phyloP scores from a whole-genome alignment of 129 eudicot genomes.

The Centaurea solstitialis region DNA sequence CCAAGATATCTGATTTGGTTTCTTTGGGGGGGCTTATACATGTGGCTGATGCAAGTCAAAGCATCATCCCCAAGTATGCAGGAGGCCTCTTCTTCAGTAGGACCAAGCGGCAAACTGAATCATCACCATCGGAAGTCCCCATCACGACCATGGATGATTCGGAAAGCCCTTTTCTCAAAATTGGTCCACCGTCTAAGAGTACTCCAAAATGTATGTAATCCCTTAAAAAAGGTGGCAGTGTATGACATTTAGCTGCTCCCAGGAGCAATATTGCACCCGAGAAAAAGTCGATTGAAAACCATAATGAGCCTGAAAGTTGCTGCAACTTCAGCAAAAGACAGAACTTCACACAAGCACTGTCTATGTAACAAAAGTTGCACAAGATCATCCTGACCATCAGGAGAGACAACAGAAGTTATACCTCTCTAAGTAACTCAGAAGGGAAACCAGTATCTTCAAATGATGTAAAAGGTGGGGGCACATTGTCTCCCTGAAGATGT shows the following conservation, averaged over 20 bases:
- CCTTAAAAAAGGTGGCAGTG: slow-evolving; percentile 56
- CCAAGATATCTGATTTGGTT: slow-evolving; percentile 21
- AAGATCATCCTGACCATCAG: slow-evolving; percentile 22
- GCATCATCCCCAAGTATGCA: slow-evolving; percentile 52
- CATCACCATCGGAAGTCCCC: slow-evolving; percentile 63
- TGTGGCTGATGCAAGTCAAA: slow-evolving; percentile 39
- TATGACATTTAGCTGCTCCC: slow-evolving; percentile 87
- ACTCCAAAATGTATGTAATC: slow-evolving; percentile 53
- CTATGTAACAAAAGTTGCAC: slow-evolving; percentile 13
- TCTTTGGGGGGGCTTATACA: slow-evolving; percentile 30
- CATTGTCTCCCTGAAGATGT: slow-evolving; percentile 66
- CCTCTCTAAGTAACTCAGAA: slow-evolving; percentile 83
- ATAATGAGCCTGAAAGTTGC: slow-evolving; percentile 45
- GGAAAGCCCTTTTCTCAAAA: slow-evolving; percentile 56
- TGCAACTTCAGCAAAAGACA: slow-evolving; percentile 42
- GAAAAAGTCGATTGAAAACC: slow-evolving; percentile 42
- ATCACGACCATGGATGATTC: slow-evolving; percentile 70
- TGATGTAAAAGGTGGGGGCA: slow-evolving; percentile 71
- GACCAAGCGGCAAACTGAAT: slow-evolving; percentile 86
- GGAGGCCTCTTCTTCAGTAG: slow-evolving; percentile 73
- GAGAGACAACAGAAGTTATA: slow-evolving; percentile 35
- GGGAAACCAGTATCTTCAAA: slow-evolving; percentile 87
- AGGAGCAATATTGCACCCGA: slow-evolving; percentile 88
- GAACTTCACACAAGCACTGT: slow-evolving; percentile 21
- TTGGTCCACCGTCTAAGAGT: slow-evolving; percentile 69